A percentile compares a stretch with the other conserved stretches of the same genome.
These are phyloP conservation scores for Colletotrichum sp. DNA, from an alignment of 2,329 filamentous ascomycete species.

Conservation along the genomic window DNA sequence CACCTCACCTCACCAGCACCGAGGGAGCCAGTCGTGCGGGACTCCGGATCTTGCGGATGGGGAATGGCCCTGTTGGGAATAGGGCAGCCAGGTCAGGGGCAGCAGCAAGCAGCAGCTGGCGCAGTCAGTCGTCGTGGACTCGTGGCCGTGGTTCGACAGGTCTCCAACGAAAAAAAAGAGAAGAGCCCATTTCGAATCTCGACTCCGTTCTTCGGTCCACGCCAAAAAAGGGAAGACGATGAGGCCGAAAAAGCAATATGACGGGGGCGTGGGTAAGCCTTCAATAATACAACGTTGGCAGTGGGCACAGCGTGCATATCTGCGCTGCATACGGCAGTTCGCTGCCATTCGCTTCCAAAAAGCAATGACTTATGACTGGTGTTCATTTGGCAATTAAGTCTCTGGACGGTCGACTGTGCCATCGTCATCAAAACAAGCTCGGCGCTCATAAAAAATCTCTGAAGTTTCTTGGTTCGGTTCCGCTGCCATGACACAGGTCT, in stretches of 20 bases:
- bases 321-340: constrained; percentile 6
- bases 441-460: neutral
- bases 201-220: constrained; percentile 6
- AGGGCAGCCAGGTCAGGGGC: constrained; percentile 15
- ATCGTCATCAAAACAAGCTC: neutral
- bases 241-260: constrained; percentile 5
- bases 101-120: neutral
- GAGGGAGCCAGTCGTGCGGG: neutral
- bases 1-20: neutral
- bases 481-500: neutral
- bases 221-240: neutral
- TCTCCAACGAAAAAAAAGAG: neutral
- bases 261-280: neutral
- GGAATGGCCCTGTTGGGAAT: neutral
- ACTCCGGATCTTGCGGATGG: constrained; percentile 7
- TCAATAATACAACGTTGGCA: constrained; percentile 11
- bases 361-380: neutral
- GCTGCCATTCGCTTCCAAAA: neutral
- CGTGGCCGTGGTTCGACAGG: neutral
- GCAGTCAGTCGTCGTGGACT: neutral
- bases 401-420: neutral
- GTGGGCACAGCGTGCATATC: constrained; percentile 3
- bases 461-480: neutral
- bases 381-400: neutral
- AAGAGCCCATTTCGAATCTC: neutral